phyloP scores from a whole-genome alignment of 2,329 filamentous ascomycete species.

The Cladosporium sp. region DNA sequence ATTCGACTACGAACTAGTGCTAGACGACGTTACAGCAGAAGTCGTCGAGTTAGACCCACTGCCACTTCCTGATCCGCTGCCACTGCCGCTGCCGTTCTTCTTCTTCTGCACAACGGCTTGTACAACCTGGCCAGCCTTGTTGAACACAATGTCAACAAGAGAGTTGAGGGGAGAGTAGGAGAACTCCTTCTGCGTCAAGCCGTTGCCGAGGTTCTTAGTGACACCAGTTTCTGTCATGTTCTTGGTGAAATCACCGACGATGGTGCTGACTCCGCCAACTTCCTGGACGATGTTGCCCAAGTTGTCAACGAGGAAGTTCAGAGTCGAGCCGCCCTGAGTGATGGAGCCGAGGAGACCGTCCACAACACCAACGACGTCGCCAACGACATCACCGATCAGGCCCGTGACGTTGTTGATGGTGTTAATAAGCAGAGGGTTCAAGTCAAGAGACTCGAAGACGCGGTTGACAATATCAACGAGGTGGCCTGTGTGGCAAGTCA shows the following conservation, averaged over 20 bases:
- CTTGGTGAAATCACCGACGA: conserved; percentile 60
- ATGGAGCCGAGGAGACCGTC: conserved; percentile 63
- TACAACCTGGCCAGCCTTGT: conserved; percentile 57
- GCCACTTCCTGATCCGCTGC: conserved; percentile 9
- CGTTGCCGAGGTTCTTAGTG: conserved; percentile 41
- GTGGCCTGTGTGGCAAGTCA: conserved; percentile 44
- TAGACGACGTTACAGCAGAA: conserved; percentile 15
- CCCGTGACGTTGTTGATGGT: conserved; percentile 55
- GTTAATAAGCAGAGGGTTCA: conserved; percentile 58
- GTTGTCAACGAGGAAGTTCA: conserved; percentile 58
- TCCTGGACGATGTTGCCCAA: conserved; percentile 66
- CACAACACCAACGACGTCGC: conserved; percentile 39
- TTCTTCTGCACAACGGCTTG: conserved; percentile 47
- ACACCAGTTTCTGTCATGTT: conserved; percentile 59
- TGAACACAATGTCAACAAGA: conserved; percentile 59
- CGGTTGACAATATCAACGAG: conserved; percentile 64
- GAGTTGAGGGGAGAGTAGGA: conserved; percentile 53
- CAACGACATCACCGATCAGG: conserved; percentile 27
- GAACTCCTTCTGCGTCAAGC: conserved; percentile 55
- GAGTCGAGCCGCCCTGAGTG: conserved; percentile 52
- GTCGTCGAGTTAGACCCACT: conserved; percentile 14
- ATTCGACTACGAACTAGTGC: conserved; percentile 6
- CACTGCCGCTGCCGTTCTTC: conserved; percentile 23
- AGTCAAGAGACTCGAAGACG: conserved; percentile 60
- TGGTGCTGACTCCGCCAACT: conserved; percentile 53